Evolutionary conservation across 768 basidiomycete species (phyloP).

Genomic region (Suillus alpinus): DNA sequence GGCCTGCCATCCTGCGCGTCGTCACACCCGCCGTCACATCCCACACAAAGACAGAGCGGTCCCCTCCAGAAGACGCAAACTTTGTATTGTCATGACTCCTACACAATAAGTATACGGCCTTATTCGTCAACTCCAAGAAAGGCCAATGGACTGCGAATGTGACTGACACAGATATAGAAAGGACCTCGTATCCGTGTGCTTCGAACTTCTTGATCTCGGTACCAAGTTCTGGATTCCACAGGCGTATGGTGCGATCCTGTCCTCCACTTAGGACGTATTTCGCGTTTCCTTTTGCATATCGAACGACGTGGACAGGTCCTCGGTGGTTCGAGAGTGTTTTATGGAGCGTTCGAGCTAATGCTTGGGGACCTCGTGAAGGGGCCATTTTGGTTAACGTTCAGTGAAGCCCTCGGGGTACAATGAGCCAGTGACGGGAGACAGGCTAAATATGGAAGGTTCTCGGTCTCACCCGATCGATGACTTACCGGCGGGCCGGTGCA

Average conservation of each 20-base stretch:
- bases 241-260: slow-evolving; percentile 81
- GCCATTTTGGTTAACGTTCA: slow-evolving; percentile 35
- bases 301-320: slow-evolving; percentile 87
- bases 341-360: slow-evolving; percentile 61
- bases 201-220: slow-evolving; percentile 88
- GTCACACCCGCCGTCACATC: slow-evolving; percentile 89
- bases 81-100: slow-evolving; percentile 92
- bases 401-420: not conserved
- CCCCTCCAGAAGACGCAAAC: slow-evolving; percentile 92
- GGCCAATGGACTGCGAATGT: slow-evolving; percentile 2
- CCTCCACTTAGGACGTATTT: slow-evolving; percentile 94
- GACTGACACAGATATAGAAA: slow-evolving; percentile 84
- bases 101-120: not conserved
- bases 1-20: slow-evolving; percentile 79
- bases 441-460: not conserved
- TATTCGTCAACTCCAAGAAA: not conserved
- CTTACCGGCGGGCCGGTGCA: not conserved
- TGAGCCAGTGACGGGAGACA: not conserved
- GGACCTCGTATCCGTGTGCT: slow-evolving; percentile 94
- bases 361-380: slow-evolving; percentile 50
- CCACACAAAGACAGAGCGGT: slow-evolving; percentile 92
- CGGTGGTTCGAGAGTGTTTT: slow-evolving; percentile 64
- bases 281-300: slow-evolving; percentile 84
- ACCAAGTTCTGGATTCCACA: slow-evolving; percentile 88
- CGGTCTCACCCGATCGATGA: not conserved